Evolutionary conservation across 345 rosid species (phyloP), one percentile per base, ranked within the genome.

Genomic region (Streptanthus diversifolius): DNA sequence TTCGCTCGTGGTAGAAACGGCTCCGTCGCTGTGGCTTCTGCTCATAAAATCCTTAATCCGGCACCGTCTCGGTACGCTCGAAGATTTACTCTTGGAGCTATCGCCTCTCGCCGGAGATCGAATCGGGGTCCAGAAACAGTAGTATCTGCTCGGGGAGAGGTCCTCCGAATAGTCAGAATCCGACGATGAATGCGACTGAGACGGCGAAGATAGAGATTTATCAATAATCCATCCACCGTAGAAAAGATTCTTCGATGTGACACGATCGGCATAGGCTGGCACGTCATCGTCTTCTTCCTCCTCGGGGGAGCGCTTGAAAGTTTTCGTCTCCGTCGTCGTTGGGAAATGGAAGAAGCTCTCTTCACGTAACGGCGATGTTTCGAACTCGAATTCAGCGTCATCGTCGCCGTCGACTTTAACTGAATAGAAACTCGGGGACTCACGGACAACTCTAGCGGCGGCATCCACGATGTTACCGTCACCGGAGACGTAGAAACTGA

Each of bases 21-120:
- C 45, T 43, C 71, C 80, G 12, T 70, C 75, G 60, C 80, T 75
- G 33, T 76, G 70, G 19, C 80, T 63, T 47, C 75, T 76, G 60
- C 71, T 63, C 60, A 76, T 5, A 44, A 70, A 19, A 3, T 70
- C 66, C 61, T 45, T 76, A 0, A 76, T 9, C 36, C 66, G 63
- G 3, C 66, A 70, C 45, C 44, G 66, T 63, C 22, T 68, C 33
- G 64, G 47, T 45, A 9, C 48, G 12, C 44, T 59, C 8, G 40
- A 30, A 1, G 66, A 54, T 69, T 68, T 69, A 24, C 52, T 63
- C 75, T 69, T 69, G 17, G 40, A 53, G 10, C 27, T 53, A 62
- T 32, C 44, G 3, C 25, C 59, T 69, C 60, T 63, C 45, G 53
- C 66, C 71, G 75, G 70, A n/a, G 71, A 69, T n/a, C 59, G 57